Percentiles rank a stretch among this genome's conserved stretches.
Evolutionary conservation across 2,329 filamentous ascomycete species (phyloP).

Genomic region (Colletotrichum horii): DNA sequence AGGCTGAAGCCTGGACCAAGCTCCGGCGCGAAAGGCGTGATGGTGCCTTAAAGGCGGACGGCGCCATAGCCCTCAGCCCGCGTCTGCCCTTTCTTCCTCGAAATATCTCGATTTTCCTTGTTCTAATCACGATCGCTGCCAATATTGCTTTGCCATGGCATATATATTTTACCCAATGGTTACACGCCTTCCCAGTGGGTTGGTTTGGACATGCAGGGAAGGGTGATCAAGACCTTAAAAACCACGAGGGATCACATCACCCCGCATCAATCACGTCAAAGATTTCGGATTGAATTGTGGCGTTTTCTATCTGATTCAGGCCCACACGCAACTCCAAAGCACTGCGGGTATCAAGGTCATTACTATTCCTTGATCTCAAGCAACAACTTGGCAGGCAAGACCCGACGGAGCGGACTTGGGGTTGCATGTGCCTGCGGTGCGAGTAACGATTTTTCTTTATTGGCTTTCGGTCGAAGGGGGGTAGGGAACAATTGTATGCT

Average conservation of each 20-base stretch:
- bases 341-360: background rate
- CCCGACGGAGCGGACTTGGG: background rate
- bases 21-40: background rate
- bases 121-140: background rate
- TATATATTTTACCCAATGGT: background rate
- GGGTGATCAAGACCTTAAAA: background rate
- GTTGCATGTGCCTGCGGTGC: background rate
- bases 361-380: background rate
- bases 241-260: background rate
- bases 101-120: conserved; percentile 3
- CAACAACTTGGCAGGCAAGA: background rate
- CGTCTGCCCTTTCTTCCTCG: background rate
- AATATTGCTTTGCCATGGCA: background rate
- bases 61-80: background rate
- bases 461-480: background rate
- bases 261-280: background rate
- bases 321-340: background rate
- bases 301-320: background rate
- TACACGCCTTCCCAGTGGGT: background rate
- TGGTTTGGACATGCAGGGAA: background rate
- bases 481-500: background rate
- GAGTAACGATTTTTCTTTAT: conserved; percentile 6
- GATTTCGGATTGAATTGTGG: background rate
- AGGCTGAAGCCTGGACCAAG: background rate
- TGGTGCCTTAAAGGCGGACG: conserved; percentile 1